Percentiles rank a stretch among this genome's conserved stretches.
phyloP scores from a whole-genome alignment of 164 flowering plant genomes.

The Amborella trichopoda region DNA sequence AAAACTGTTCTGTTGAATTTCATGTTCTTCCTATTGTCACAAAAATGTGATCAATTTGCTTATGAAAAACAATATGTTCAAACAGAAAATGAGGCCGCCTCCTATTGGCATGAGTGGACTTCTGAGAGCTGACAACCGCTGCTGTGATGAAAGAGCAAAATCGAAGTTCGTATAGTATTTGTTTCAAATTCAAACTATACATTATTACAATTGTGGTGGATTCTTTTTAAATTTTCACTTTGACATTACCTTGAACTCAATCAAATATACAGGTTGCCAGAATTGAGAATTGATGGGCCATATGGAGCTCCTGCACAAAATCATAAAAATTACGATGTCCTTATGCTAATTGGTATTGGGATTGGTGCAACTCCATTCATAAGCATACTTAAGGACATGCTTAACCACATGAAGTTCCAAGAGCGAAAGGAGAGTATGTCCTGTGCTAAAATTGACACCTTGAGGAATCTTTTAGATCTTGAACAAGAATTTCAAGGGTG shows the following conservation, averaged over 20 bases:
- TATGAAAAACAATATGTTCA: background rate
- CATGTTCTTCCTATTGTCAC: background rate
- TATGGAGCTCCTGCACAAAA: slow-evolving; percentile 75
- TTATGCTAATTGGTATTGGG: slow-evolving; percentile 77
- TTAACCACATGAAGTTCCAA: slow-evolving; percentile 47
- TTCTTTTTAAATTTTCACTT: too few species aligned
- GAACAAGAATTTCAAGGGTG: too few species aligned
- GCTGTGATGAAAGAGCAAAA: slow-evolving; percentile 10
- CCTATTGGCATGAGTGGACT: slow-evolving; percentile 42
- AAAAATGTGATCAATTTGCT: background rate
- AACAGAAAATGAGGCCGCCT: slow-evolving; percentile 18
- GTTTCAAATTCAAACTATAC: too few species aligned
- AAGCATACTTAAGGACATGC: slow-evolving; percentile 83
- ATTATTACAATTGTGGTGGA: too few species aligned
- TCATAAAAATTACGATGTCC: slow-evolving; percentile 48
- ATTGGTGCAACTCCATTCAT: slow-evolving; percentile 98
- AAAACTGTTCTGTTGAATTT: background rate
- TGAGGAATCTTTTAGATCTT: too few species aligned
- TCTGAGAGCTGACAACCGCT: slow-evolving; percentile 31
- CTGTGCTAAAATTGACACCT: too few species aligned
- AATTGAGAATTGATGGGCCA: slow-evolving; percentile 43
- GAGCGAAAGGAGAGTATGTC: too few species aligned
- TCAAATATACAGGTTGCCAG: slow-evolving; percentile 29
- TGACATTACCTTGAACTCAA: too few species aligned
- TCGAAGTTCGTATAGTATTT: background rate